phyloP scores from a whole-genome alignment of 1,284 basidiomycete genomes.

The Tausonia pullulans region DNA sequence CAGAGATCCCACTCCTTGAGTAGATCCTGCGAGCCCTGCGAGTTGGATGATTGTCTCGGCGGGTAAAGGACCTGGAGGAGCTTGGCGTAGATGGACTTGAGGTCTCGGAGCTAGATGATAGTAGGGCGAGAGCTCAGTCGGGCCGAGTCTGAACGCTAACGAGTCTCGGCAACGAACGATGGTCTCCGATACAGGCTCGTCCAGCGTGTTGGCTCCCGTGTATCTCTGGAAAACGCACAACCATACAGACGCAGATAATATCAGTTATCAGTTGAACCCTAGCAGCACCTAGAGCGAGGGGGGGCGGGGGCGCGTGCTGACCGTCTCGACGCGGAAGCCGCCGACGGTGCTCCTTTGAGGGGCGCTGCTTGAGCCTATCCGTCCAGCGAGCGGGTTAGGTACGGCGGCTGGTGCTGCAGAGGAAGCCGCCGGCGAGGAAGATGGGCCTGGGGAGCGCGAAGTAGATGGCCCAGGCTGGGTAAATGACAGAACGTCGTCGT shows the following conservation, averaged over 20 bases:
- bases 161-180: slow-evolving; percentile 50
- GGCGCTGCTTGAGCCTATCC: slow-evolving; percentile 8
- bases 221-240: slow-evolving; percentile 6
- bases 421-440: background rate
- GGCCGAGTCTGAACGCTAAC: background rate
- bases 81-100: slow-evolving; percentile 80
- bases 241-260: background rate
- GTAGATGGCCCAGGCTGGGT: slow-evolving; percentile 6
- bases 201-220: slow-evolving; percentile 54
- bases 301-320: background rate
- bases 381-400: slow-evolving; percentile 8
- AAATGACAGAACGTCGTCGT: slow-evolving; percentile 14
- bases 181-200: slow-evolving; percentile 77
- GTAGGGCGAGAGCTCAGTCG: background rate
- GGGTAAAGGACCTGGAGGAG: slow-evolving; percentile 87
- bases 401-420: background rate
- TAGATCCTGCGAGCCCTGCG: background rate
- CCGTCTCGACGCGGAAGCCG: slow-evolving; percentile 8
- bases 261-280: background rate
- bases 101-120: slow-evolving; percentile 57
- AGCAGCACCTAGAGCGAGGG: background rate
- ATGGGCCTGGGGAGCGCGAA: background rate
- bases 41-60: slow-evolving; percentile 55
- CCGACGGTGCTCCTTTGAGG: slow-evolving; percentile 2
- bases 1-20: slow-evolving; percentile 88